Base-by-base conservation (phyloP, 768 basidiomycete genomes). In the Lenzites betulinus region DNA sequence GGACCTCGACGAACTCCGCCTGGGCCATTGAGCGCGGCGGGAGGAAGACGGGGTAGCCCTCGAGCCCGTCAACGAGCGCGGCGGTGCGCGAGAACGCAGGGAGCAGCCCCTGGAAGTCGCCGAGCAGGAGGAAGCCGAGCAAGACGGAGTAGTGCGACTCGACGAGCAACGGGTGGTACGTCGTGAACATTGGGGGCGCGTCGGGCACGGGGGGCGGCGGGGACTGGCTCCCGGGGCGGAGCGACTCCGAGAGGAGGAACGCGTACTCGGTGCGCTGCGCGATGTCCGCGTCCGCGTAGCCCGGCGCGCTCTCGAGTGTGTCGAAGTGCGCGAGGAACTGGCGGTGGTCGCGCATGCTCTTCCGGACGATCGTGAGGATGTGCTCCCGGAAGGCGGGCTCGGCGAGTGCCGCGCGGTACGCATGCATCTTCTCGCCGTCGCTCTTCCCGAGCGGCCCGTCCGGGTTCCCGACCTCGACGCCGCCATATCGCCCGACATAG, bases 1-100 rank as follows among this genome's bases (percentile, higher is more conserved):
- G 78, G 8, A 92, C 79, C 72, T 95, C 93, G 59, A 92, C 77
- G 65, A 93, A 94, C 74, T 95, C 92, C 11, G 92, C 92, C 68
- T 95, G 93, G 0, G 89, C 86, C 88, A 94, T 92, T 13, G 91
- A 92, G 33, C 93, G 79, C 15, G 93, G 90, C 9, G 92, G 90
- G 0, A 92, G 76, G 73, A 95, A 95, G 48, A 95, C 81, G 8
- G 93, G 93, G 72, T 92, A 93, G 0, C 93, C 92, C 70, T 94
- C 93, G 41, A 94, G 79, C 2, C 89, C 88, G 60, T 94, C 90
- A 8, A 94, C 84, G 25, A 92, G 75, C 13, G 81, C 74, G 0
- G 90, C 87, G 1, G 88, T 81, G 54, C 81, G 84, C 30, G 82
- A 75, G 66, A 94, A 93, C 0, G 83, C 81, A 8, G 83, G 79